Base-by-base conservation (phyloP, 257 asterid species). In the Ilex aquifolium region DNA sequence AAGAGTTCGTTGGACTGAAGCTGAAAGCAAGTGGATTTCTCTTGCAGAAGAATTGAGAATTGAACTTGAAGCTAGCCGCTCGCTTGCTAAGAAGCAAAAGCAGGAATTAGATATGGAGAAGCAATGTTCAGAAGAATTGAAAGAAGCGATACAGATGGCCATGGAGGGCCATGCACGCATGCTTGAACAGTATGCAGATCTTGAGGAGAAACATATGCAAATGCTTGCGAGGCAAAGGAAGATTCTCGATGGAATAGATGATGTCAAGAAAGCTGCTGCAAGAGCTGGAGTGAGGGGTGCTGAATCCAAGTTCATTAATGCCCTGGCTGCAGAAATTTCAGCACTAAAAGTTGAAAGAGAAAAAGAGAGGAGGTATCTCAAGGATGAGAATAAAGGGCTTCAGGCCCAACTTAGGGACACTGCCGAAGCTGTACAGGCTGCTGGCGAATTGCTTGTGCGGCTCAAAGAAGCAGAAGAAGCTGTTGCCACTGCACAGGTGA, bases 351-450 rank as follows among this genome's bases (percentile, higher is more conserved):
- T 79, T 50, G 99, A 87, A 69, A 76, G 94, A 66, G 99, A 93
- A 69, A 90, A 79, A 77, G 99, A 93, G 80, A 84, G 88, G 60
- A 83, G 84, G 9, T 87, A 76, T 56, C 81, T 84, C 59, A 81
- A 87, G 78, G 96, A 90, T 72, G 99, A 90, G 77, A 90, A 70
- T 67, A 87, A 73, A 79, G 95, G 88, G 69, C 97, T 93, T 72
- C 96, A 93, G 75, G 88, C 91, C 27, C 99, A 93, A 72, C 74
- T 93, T 69, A 81, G 95, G 81, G 99, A 93, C 78, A 93, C 99
- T 62, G 95, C 96, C 42, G 99, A 93, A 83, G 99, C 99, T 67
- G 97, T 93, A 73, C 91, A 93, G 77, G 99, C 97, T 52, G 97
- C 99, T 64, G 92, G 95, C 56, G 99, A 93, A 76, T 77, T 93